Percentiles rank a stretch among this genome's conserved stretches.
Evolutionary conservation across 148 eudicot species (phyloP).

Genomic region (Dysphania ambrosioides): DNA sequence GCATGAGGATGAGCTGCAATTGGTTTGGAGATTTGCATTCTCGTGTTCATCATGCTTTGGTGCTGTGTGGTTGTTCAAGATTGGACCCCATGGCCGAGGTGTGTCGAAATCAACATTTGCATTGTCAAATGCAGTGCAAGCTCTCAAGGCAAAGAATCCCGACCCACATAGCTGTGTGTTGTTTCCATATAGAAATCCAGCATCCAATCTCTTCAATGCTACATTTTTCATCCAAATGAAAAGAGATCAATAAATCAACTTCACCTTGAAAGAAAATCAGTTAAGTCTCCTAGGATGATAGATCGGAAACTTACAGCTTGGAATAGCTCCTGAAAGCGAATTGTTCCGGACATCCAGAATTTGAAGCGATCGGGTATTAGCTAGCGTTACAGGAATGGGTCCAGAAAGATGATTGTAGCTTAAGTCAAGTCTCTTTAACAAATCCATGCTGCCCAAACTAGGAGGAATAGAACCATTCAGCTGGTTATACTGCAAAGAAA

Average conservation of each 20-base stretch:
- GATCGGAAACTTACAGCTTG: constrained; percentile 47
- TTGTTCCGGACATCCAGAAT: constrained; percentile 67
- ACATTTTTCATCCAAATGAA: constrained; percentile 17
- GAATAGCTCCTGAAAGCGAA: constrained; percentile 65
- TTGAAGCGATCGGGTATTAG: constrained; percentile 42
- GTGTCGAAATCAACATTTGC: constrained; percentile 35
- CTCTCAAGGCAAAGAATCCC: constrained; percentile 52
- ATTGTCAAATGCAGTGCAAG: constrained; percentile 57
- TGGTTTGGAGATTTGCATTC: constrained; percentile 27
- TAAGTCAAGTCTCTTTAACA: constrained; percentile 62
- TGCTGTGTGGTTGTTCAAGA: constrained; percentile 23
- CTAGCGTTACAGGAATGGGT: constrained; percentile 52
- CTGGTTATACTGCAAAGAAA: constrained; percentile 58
- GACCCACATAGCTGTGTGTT: constrained; percentile 68
- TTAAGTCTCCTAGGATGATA: neutral
- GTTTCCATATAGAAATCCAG: constrained; percentile 49
- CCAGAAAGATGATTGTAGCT: constrained; percentile 79
- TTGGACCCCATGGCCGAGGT: constrained; percentile 37
- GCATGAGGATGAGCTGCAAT: constrained; percentile 40
- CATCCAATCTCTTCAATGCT: constrained; percentile 61
- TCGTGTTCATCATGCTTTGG: constrained; percentile 23
- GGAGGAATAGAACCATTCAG: constrained; percentile 61
- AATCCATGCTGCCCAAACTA: constrained; percentile 48
- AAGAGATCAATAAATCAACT: neutral
- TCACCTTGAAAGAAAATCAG: neutral